Base-by-base conservation (phyloP, 1,284 basidiomycete genomes). In the Cystobasidium slooffiae region DNA sequence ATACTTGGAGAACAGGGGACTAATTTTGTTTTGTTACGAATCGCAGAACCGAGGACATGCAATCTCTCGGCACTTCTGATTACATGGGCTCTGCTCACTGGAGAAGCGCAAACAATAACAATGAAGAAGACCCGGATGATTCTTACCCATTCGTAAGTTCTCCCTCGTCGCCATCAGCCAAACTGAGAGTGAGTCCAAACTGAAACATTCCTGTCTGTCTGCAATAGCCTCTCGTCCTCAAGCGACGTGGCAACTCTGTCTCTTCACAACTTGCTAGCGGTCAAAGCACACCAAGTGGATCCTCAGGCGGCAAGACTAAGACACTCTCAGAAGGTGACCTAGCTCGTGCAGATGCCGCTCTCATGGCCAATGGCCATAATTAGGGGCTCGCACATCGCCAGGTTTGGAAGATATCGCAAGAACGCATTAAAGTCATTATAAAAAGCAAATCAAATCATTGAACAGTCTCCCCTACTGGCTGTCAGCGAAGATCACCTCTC, bases 251-350 rank as follows among this genome's bases (percentile, higher is more conserved):
- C 37, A 90, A 93, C 67, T 92, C 91, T 62, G 79, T 84, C 44
- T 82, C 82, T 3, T 84, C 83, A 10, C 88, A 93, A 43, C 88
- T 90, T 80, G 93, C 92, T 8, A 76, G 74, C 58, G 94, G 94
- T 44, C 88, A 91, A 5, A 93, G 90, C 81, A 97, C 94, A 0
- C 94, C 94, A 0, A 92, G 91, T 1, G 91, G 91, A 43, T 90
- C 89, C 44, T 10, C 69, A 20, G 76, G 51, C 9, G 66, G 61
- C 43, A 72, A 61, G 46, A 53, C 75, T 51, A 88, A 86, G 79
- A 91, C 88, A 77, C 83, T 96, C 75, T 93, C 89, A 81, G 94
- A 96, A 83, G 86, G 88, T 61, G 94, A 96, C 82, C 83, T 97
- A 77, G 86, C 86, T 79, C 87, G 88, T 82, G 93, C 93, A 7